A percentile compares a stretch with the other conserved stretches of the same genome.
Evolutionary conservation across 345 rosid genomes (phyloP).

Genomic region (Salix suchowensis): DNA sequence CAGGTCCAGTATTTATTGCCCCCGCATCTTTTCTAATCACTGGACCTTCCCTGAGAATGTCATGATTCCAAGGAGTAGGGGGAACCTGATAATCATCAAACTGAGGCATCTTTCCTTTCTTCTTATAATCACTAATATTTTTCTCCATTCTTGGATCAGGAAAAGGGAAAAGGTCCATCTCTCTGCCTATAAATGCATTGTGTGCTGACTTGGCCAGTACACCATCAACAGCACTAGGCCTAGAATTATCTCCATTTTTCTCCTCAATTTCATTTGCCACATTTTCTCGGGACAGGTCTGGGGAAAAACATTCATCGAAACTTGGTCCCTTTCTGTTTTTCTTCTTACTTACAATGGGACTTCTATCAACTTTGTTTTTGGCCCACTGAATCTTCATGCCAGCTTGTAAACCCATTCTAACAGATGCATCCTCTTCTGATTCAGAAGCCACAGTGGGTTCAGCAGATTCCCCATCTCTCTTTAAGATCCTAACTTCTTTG

Average conservation of each 20-base stretch:
- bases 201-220: constrained; percentile 19
- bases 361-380: constrained; percentile 36
- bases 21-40: constrained; percentile 28
- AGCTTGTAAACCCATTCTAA: constrained; percentile 27
- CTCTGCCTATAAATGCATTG: constrained; percentile 32
- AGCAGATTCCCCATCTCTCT: constrained; percentile 25
- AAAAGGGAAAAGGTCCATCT: constrained; percentile 30
- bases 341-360: constrained; percentile 41
- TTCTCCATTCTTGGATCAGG: constrained; percentile 38
- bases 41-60: constrained; percentile 30
- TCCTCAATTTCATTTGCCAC: constrained; percentile 28
- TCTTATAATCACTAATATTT: constrained; percentile 36
- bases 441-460: constrained; percentile 30
- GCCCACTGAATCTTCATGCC: constrained; percentile 30
- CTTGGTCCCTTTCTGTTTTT: constrained; percentile 39
- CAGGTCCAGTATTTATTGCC: constrained; percentile 17
- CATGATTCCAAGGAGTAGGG: constrained; percentile 26
- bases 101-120: constrained; percentile 44
- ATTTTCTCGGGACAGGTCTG: constrained; percentile 29
- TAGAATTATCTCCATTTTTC: constrained; percentile 6
- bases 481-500: constrained; percentile 20
- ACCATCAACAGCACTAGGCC: constrained; percentile 17
- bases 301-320: constrained; percentile 35
- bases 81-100: constrained; percentile 32
- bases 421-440: constrained; percentile 34